These are phyloP conservation scores for Talaromyces sp. DNA, from an alignment of 2,329 filamentous ascomycete genomes.

Conservation along the genomic window DNA sequence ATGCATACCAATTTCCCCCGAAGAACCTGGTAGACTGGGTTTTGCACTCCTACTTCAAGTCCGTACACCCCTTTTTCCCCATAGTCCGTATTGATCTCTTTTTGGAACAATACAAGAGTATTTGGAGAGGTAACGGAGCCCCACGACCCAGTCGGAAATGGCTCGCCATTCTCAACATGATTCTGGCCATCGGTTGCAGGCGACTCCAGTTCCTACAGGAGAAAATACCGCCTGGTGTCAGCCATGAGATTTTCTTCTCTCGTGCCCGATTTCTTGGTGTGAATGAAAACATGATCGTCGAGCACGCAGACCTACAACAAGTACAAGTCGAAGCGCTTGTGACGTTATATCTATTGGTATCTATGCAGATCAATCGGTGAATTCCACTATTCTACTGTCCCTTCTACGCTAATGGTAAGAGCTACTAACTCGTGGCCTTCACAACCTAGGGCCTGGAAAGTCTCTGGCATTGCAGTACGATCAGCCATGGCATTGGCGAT, in stretches of 20 bases:
- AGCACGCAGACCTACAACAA: conserved; percentile 43
- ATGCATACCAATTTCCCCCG: conserved; percentile 37
- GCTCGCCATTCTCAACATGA: conserved; percentile 45
- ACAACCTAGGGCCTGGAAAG: conserved; percentile 37
- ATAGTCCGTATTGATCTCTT: conserved; percentile 39
- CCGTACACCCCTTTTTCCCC: conserved; percentile 40
- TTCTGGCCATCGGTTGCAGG: conserved; percentile 45
- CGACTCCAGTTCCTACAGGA: conserved; percentile 35
- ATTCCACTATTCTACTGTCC: background rate
- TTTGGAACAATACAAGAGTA: conserved; percentile 36
- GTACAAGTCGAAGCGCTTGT: conserved; percentile 42
- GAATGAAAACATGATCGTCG: conserved; percentile 36
- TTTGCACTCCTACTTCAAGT: conserved; percentile 38
- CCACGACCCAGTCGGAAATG: conserved; percentile 33
- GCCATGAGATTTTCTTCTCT: conserved; percentile 41
- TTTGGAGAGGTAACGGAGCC: conserved; percentile 22
- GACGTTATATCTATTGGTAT: conserved; percentile 39
- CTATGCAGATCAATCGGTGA: conserved; percentile 43
- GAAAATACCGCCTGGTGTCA: conserved; percentile 27
- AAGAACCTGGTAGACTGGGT: conserved; percentile 37
- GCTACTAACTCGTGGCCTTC: background rate
- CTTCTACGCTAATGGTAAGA: background rate
- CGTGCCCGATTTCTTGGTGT: conserved; percentile 39
- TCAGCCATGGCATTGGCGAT: conserved; percentile 41
- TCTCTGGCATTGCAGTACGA: conserved; percentile 40